Evolutionary conservation across 192 early-diverging fungal species (phyloP), one percentile per base, ranked within the genome.

Genomic region (Rhizoclosmatium globosum): DNA sequence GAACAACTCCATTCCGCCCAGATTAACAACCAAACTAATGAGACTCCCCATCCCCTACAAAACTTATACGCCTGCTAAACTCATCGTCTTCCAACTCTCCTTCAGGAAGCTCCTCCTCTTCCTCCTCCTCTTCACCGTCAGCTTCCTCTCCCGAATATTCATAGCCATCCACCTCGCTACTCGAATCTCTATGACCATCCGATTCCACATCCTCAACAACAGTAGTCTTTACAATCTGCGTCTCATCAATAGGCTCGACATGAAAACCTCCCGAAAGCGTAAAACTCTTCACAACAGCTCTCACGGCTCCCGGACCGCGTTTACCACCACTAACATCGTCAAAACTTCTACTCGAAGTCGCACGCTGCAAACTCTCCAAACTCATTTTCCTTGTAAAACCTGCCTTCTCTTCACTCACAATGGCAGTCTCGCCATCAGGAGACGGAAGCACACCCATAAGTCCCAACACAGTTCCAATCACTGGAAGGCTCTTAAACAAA

Each of bases 391-490:
- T 53, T 17, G 50, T 7, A 17, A 31, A 31, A 31, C 31, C 31
- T 0, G 31, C 31, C 31, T 31, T 31, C 50, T 53, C 50, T 53
- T 53, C 50, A 53, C 50, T 53, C 6, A 53, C 50, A 53, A 53
- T 53, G 9, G 50, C 50, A 53, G 50, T 13, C 6, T 7, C 6
- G 9, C 50, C 17, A 53, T 6, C 7, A 21, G 62, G 11, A 23
- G 13, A 11, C 21, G 71, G 71, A n/a, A 53, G n/a, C 9, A 66
- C 62, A 38, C 76, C 76, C 19, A 77, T 53, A 38, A 77, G 15
- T 45, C 66, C 56, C 41, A 77, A 41, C 17, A 77, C 76, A 9
- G 76, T 77, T 13, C 76, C 76, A 56, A 77, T 65, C 19, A 77
- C 66, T 47, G 76, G 76, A 3, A 77, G 65, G 2, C 45, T 50